phyloP scores from a whole-genome alignment of 805 yeast species.

The Saccharomycopsis synnaedendra region DNA sequence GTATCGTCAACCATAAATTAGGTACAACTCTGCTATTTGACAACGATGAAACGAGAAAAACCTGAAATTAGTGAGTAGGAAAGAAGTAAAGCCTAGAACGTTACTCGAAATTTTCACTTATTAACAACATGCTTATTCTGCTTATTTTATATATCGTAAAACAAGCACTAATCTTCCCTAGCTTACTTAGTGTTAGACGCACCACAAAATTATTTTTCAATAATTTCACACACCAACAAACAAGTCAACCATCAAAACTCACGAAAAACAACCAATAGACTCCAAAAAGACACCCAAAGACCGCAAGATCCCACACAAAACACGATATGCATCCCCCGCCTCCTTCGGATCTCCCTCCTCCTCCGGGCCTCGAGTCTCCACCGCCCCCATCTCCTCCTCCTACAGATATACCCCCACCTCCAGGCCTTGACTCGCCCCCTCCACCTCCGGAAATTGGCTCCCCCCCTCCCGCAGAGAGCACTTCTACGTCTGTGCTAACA shows the following conservation, averaged over 20 bases:
- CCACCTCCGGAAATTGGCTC: constrained; percentile 11
- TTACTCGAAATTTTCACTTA: too few species aligned
- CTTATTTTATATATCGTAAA: too few species aligned
- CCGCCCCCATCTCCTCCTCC: constrained; percentile 28
- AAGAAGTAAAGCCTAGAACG: too few species aligned
- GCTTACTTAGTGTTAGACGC: too few species aligned
- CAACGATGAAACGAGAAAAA: too few species aligned
- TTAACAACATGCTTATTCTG: too few species aligned
- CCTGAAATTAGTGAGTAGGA: too few species aligned
- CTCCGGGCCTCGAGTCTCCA: constrained; percentile 15
- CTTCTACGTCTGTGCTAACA: constrained; percentile 24
- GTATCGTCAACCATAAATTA: too few species aligned
- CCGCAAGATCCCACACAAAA: not conserved
- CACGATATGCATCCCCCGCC: constrained; percentile 13
- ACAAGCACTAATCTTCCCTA: too few species aligned
- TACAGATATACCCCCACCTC: constrained; percentile 19
- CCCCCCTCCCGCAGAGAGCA: constrained; percentile 3
- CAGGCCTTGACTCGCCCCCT: constrained; percentile 19
- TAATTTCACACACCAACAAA: too few species aligned
- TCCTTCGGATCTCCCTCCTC: constrained; percentile 21
- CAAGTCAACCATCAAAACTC: not conserved
- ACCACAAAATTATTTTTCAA: too few species aligned
- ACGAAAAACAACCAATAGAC: not conserved
- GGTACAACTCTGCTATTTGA: too few species aligned
- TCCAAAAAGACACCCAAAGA: not conserved